A percentile compares a stretch with the other conserved stretches of the same genome.
phyloP scores from a whole-genome alignment of 2,329 filamentous ascomycete genomes.

The Tolypocladium cylindrosporum region DNA sequence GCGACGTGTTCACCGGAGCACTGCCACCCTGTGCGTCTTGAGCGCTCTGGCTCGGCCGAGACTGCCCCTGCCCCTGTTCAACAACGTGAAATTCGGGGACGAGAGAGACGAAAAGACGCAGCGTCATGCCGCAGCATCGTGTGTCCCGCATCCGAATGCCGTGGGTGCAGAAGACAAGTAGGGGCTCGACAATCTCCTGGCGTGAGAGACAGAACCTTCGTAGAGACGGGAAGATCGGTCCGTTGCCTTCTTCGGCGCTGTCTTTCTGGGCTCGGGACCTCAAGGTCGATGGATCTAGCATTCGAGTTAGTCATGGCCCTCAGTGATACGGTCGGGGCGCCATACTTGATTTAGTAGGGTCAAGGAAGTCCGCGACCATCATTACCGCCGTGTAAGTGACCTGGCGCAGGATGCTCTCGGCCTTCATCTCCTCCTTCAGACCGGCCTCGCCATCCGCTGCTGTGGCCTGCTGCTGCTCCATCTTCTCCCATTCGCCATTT shows the following conservation, averaged over 20 bases:
- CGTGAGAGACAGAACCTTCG: constrained; percentile 75
- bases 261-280: constrained; percentile 16
- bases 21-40: constrained; percentile 15
- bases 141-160: constrained; percentile 84
- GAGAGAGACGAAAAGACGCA: constrained; percentile 77
- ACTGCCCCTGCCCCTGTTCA: constrained; percentile 16
- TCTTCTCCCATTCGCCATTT: constrained; percentile 72
- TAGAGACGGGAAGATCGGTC: constrained; percentile 47
- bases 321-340: constrained; percentile 1
- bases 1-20: constrained; percentile 26
- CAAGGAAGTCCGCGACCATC: constrained; percentile 82
- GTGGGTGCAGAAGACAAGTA: constrained; percentile 87
- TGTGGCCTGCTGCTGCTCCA: constrained; percentile 52
- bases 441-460: constrained; percentile 62
- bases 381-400: constrained; percentile 87
- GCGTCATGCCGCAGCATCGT: constrained; percentile 74
- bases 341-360: constrained; percentile 59
- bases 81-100: constrained; percentile 71
- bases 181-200: constrained; percentile 69
- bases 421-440: constrained; percentile 93
- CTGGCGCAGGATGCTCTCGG: constrained; percentile 87
- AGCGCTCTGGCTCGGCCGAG: constrained; percentile 6
- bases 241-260: constrained; percentile 12
- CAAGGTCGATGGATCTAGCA: constrained; percentile 20
- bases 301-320: background rate